Evolutionary conservation across 495 filamentous ascomycete species (phyloP).

Genomic region (Penicillium robsamsonii): DNA sequence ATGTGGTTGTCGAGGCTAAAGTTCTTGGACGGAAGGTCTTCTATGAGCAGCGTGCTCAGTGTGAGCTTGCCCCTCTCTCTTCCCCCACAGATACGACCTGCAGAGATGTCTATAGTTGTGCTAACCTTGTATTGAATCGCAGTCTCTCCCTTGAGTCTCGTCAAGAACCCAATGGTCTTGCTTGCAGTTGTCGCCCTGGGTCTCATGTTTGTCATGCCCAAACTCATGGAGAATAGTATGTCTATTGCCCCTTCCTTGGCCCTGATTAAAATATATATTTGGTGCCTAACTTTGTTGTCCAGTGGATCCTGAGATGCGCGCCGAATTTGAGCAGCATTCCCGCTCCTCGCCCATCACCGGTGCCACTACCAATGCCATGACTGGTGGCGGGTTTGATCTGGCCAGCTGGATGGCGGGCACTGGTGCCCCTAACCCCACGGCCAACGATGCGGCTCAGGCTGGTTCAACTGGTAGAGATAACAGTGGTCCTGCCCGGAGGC

Average conservation of each 20-base stretch:
- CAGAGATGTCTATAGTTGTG: neutral
- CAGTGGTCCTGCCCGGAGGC: slow-evolving; percentile 33
- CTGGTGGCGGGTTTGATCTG: slow-evolving; percentile 67
- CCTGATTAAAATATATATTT: neutral
- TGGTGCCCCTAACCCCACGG: slow-evolving; percentile 24
- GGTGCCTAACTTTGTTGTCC: neutral
- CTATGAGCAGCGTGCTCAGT: slow-evolving; percentile 67
- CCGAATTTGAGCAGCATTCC: slow-evolving; percentile 88
- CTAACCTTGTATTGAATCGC: slow-evolving; percentile 1
- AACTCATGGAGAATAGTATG: slow-evolving; percentile 93
- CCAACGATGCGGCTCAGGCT: slow-evolving; percentile 27
- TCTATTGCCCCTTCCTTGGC: slow-evolving; percentile 19
- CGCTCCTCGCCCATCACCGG: slow-evolving; percentile 65
- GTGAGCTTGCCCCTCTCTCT: slow-evolving; percentile 50
- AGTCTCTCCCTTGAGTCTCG: slow-evolving; percentile 64
- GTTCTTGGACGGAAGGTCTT: slow-evolving; percentile 64
- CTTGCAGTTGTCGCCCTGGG: slow-evolving; percentile 77
- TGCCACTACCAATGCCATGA: slow-evolving; percentile 38
- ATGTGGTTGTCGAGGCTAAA: slow-evolving; percentile 58
- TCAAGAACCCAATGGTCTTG: slow-evolving; percentile 94
- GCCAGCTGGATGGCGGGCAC: slow-evolving; percentile 75
- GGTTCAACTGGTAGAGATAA: slow-evolving; percentile 39
- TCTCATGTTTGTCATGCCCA: slow-evolving; percentile 85
- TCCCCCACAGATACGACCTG: neutral
- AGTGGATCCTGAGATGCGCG: slow-evolving; percentile 95